Evolutionary conservation across 2,329 filamentous ascomycete species (phyloP).

Genomic region (Verruconis gallopava): DNA sequence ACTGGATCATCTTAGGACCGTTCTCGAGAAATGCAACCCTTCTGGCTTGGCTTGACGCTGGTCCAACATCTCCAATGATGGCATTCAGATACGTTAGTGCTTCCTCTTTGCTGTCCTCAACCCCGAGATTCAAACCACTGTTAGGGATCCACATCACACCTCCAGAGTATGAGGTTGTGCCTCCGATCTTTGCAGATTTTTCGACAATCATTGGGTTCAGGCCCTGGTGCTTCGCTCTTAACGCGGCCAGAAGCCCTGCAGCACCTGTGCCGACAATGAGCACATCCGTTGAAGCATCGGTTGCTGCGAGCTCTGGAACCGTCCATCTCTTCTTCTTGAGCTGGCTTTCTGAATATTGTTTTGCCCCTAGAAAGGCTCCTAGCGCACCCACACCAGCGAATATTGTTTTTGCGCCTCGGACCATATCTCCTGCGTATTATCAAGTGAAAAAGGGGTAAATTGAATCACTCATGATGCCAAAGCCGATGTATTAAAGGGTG

Average conservation of each 20-base stretch:
- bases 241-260: conserved; percentile 21
- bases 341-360: neutral
- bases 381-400: neutral
- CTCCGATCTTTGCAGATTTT: conserved; percentile 22
- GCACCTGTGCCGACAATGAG: conserved; percentile 24
- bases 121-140: conserved; percentile 15
- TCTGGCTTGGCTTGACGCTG: conserved; percentile 18
- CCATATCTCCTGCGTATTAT: no score
- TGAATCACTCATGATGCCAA: no score
- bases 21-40: conserved; percentile 20
- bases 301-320: neutral
- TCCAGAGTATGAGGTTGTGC: conserved; percentile 24
- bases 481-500: no score
- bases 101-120: conserved; percentile 17
- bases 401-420: neutral
- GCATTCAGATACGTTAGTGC: conserved; percentile 19
- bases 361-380: neutral
- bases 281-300: conserved; percentile 14
- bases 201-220: conserved; percentile 21
- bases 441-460: no score
- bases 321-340: neutral
- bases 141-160: conserved; percentile 25
- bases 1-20: conserved; percentile 21
- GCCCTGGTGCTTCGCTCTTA: conserved; percentile 16
- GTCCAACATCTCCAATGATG: conserved; percentile 19